Conservation (phyloP, 129 eudicot species). For the Pulicaria dysenterica region DNA sequence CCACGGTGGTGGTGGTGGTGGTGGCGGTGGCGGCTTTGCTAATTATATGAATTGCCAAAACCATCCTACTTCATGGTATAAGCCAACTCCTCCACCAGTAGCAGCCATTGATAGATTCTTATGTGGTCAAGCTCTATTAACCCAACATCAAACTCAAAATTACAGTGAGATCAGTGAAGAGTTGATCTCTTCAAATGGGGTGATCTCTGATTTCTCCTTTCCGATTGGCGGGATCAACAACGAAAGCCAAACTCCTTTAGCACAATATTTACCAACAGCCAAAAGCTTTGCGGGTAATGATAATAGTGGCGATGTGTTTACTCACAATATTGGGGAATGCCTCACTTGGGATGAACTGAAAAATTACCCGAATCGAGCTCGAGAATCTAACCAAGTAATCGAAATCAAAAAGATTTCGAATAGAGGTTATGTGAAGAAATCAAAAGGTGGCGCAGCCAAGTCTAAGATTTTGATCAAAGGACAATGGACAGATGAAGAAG, state of each 20-base stretch:
- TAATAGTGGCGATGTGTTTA: constrained; percentile 13
- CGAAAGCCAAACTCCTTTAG: constrained; percentile 10
- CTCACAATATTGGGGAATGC: constrained; percentile 23
- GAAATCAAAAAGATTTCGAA: not conserved
- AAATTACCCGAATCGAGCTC: constrained; percentile 25
- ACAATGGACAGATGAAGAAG: constrained; percentile 78
- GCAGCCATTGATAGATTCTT: constrained; percentile 65
- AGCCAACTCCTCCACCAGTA: constrained; percentile 32
- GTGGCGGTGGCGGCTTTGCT: constrained; percentile 17
- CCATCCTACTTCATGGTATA: constrained; percentile 16
- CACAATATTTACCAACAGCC: constrained; percentile 22
- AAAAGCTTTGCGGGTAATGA: constrained; percentile 1
- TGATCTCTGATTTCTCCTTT: constrained; percentile 26
- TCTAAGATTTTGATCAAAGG: constrained; percentile 58
- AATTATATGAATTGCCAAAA: constrained; percentile 22
- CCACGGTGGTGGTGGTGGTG: not conserved
- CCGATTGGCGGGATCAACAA: not conserved
- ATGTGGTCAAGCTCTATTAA: constrained; percentile 23
- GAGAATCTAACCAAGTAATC: not conserved
- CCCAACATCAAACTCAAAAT: constrained; percentile 29
- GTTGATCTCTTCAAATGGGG: not conserved
- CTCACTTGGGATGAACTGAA: constrained; percentile 19
- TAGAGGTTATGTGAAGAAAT: constrained; percentile 16
- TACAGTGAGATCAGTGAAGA: constrained; percentile 14
- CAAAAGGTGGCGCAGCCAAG: constrained; percentile 24